These are phyloP conservation scores for Lactarius deliciosus DNA, from an alignment of 768 basidiomycete genomes.

Conservation along the genomic window DNA sequence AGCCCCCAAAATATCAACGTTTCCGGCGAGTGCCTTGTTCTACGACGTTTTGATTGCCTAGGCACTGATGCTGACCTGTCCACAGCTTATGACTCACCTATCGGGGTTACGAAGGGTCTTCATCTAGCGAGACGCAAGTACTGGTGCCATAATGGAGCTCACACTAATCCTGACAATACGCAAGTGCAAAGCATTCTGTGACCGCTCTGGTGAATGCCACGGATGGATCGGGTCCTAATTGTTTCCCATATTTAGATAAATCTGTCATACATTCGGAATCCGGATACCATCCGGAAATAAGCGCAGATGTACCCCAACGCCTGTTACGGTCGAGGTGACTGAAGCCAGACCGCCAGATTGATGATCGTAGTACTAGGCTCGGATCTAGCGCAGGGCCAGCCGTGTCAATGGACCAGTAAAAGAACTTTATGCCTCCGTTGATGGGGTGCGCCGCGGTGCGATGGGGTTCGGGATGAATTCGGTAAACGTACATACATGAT, in stretches of 20 bases:
- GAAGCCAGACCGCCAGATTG: constrained; percentile 1
- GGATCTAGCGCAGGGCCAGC: not conserved
- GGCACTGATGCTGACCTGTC: not conserved
- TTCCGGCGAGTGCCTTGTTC: not conserved
- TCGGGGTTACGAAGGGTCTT: not conserved
- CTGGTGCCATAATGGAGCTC: not conserved
- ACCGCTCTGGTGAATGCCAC: too few relatives aligned
- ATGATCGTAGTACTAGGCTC: not conserved
- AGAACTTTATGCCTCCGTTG: not conserved
- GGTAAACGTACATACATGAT: constrained; percentile 12
- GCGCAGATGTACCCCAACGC: constrained; percentile 14
- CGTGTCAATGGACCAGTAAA: not conserved
- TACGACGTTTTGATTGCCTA: not conserved
- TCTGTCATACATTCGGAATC: not conserved
- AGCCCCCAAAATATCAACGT: not conserved
- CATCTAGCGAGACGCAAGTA: not conserved
- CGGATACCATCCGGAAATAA: not conserved
- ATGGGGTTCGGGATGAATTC: constrained; percentile 1
- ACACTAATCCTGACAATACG: not conserved
- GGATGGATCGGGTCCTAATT: not conserved
- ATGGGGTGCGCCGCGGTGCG: not conserved
- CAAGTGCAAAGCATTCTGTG: not conserved
- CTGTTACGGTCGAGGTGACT: not conserved
- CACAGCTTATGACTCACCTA: not conserved
- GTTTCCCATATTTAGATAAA: not conserved